phyloP scores from a whole-genome alignment of 1,284 basidiomycete genomes.

The Ceratobasidium theobromae region DNA sequence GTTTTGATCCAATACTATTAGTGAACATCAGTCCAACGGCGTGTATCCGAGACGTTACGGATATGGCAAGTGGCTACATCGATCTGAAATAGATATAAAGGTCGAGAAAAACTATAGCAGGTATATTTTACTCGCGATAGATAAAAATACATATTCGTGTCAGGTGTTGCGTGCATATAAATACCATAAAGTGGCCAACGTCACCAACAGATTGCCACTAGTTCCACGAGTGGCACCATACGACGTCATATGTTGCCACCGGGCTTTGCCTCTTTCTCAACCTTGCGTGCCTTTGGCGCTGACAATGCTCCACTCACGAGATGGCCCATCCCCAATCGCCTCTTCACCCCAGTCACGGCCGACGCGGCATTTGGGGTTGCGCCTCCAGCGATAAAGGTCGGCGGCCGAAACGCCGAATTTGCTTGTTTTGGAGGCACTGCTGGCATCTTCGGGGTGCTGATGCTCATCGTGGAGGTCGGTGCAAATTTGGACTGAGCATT shows the following conservation, averaged over 20 bases:
- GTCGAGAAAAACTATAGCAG: not conserved
- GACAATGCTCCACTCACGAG: slow-evolving; percentile 8
- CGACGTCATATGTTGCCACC: not conserved
- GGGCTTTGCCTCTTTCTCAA: slow-evolving; percentile 12
- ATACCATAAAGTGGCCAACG: not conserved
- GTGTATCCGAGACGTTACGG: not conserved
- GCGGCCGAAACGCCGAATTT: slow-evolving; percentile 32
- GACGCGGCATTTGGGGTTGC: slow-evolving; percentile 26
- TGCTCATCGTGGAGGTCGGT: not conserved
- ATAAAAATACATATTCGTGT: slow-evolving; percentile 3
- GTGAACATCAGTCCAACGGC: not conserved
- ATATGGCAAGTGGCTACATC: not conserved
- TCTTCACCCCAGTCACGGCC: slow-evolving; percentile 16
- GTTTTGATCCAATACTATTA: not conserved
- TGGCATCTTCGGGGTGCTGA: slow-evolving; percentile 1
- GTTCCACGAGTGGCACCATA: not conserved
- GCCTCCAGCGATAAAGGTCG: slow-evolving; percentile 28
- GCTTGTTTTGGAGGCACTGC: slow-evolving; percentile 26
- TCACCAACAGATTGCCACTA: too few species aligned
- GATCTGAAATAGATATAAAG: not conserved
- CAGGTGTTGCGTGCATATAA: too few species aligned
- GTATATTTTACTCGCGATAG: not conserved
- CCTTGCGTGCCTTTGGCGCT: slow-evolving; percentile 13
- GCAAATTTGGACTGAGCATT: not conserved
- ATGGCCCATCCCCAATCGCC: slow-evolving; percentile 29